These are phyloP conservation scores for Akebia trifoliata DNA, from an alignment of 164 flowering plant species.

Conservation along the genomic window DNA sequence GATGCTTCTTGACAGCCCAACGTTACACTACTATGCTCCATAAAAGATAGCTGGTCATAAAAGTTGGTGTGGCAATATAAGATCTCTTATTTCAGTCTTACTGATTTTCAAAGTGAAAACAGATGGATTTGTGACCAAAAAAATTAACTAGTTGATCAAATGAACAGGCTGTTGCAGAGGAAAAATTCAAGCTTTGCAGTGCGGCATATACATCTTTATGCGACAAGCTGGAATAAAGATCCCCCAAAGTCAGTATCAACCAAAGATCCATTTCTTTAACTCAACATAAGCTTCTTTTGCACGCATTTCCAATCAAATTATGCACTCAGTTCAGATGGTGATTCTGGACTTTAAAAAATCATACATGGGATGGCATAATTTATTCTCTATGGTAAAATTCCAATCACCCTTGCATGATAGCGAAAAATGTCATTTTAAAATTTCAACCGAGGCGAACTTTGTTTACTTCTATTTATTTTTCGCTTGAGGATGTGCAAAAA, in stretches of 20 bases:
- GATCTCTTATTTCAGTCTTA: neutral
- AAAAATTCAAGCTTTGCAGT: conserved; percentile 83
- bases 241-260: neutral
- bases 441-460: no score
- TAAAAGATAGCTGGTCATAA: no score
- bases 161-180: conserved; percentile 69
- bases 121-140: neutral
- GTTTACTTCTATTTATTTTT: no score
- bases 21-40: no score
- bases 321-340: neutral
- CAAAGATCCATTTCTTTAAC: neutral
- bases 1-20: no score
- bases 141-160: conserved; percentile 3
- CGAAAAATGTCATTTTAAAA: neutral
- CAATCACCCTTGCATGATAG: neutral
- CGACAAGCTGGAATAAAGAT: conserved; percentile 40
- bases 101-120: neutral
- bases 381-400: neutral
- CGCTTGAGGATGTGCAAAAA: no score
- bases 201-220: conserved; percentile 82
- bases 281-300: neutral
- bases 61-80: no score
- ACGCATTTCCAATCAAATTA: neutral
- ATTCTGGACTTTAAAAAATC: neutral
- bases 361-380: conserved; percentile 4